Evolutionary conservation across 768 basidiomycete genomes (phyloP), one percentile per base, ranked within the genome.

Genomic region (Lactarius deliciosus): DNA sequence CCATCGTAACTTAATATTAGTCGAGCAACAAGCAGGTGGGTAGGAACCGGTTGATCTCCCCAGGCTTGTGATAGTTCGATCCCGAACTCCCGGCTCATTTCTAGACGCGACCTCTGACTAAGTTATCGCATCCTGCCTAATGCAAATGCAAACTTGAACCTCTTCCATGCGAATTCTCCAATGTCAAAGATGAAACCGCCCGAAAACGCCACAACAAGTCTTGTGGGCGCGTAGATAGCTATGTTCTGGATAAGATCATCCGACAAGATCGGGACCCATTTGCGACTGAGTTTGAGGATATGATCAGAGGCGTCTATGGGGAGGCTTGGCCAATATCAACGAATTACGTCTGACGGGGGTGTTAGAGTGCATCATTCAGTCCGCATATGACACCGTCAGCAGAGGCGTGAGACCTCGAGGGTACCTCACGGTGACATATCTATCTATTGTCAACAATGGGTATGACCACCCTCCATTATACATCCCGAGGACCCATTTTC

Each of bases 241-340:
- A 11, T 38, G 36, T 38, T 38, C 34, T 25, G 25, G 20, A 53
- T 25, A 25, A 53, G 50, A 53, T 53, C 25, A 53, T 25, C 50
- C 50, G 50, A 53, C 50, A 53, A 53, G 22, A 53, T 53, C 50
- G 50, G 50, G 50, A 15, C 25, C 50, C 47, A 22, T 53, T 53
- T 53, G 50, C 25, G 22, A 15, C 50, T 5, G 22, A 50, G n/a
- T 13, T 50, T 50, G 13, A 50, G 22, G 22, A 25, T 22, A 8
- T 25, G 50, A 50, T 50, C 50, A 53, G 6, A 22, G 25, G 50
- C 50, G 50, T 11, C 50, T 53, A 53, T 5, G n/a, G 47, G 5
- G 10, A 13, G 10, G 11, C 45, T 47, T n/a, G 50, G 50, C 50
- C 18, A 11, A n/a, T 47, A 22, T 13, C 36, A 13, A 38, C 11